Evolutionary conservation across 2,329 filamentous ascomycete species (phyloP), one percentile per base, ranked within the genome.

Genomic region (Diaporthe vexans): DNA sequence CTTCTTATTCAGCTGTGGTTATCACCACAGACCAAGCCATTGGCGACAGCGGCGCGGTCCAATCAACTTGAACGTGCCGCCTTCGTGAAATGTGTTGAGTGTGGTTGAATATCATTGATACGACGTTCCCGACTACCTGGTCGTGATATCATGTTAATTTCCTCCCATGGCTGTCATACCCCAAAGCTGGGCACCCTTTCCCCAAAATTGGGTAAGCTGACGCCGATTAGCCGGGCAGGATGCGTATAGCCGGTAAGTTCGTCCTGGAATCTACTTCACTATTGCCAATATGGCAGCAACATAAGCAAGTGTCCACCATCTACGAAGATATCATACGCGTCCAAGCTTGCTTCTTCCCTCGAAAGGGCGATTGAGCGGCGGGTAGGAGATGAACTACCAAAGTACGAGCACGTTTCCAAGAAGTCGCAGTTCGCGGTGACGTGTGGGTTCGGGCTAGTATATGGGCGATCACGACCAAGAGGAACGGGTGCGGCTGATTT

Each of bases 401-500:
- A 68, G n/a, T 40, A 40, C n/a, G 4, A 46, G 19, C 46, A 1
- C 17, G 21, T 54, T 29, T 29, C 63, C 63, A 68, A 68, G 48
- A 13, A 40, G 6, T 40, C 4, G 15, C 46, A 37, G 63, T 21
- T 54, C 63, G 48, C 33, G n/a, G 63, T 68, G 48, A 68, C 46
- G 46, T 68, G 26, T 13, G 37, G 15, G 33, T 54, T 54, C 63
- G 33, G 63, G 63, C 63, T 68, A 54, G 63, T 2, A 54, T 8
- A 17, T 10, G 46, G 33, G 33, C 63, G 48, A 68, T 68, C 63
- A 24, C n/a, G 48, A 13, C 46, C 46, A 13, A 11, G 6, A 35
- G 46, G 63, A 37, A 67, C 63, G 63, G 63, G 63, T 52, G 63
- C 63, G 63, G 63, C 63, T 67, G 63, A 67, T 67, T 67, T 33